A percentile compares a stretch with the other conserved stretches of the same genome.
These are phyloP conservation scores for Capsicum baccatum DNA, from an alignment of 257 asterid species.

Conservation along the genomic window DNA sequence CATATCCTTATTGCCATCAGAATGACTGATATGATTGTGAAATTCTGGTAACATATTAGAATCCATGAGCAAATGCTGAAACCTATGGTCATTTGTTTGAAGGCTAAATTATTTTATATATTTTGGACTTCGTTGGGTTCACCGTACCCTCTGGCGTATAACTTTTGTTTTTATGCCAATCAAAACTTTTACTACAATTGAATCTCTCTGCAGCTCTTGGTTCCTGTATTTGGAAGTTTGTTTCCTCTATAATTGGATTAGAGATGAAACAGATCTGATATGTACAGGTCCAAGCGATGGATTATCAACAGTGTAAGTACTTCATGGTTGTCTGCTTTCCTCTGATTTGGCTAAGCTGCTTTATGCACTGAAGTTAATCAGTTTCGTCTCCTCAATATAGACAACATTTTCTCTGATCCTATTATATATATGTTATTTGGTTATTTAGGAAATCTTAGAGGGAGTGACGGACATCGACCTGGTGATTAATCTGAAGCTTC, in stretches of 20 bases:
- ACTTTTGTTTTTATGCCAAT: not conserved
- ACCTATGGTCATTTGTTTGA: not conserved
- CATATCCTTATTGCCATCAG: slow-evolving; percentile 13
- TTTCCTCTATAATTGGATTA: slow-evolving; percentile 32
- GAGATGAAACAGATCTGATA: slow-evolving; percentile 34
- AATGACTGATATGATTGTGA: not conserved
- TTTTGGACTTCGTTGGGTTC: not conserved
- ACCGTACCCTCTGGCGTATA: not conserved
- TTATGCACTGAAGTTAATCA: not conserved
- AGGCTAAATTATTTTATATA: not conserved
- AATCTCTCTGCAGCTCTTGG: slow-evolving; percentile 17
- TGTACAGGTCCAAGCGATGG: slow-evolving; percentile 38
- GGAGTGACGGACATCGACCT: slow-evolving; percentile 84
- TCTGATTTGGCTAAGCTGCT: not conserved
- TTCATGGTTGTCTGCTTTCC: slow-evolving; percentile 22
- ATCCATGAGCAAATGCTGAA: slow-evolving; percentile 6
- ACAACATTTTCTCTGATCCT: not conserved
- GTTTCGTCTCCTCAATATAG: not conserved
- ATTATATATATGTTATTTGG: slow-evolving; percentile 24
- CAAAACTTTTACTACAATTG: not conserved
- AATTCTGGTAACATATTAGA: not conserved
- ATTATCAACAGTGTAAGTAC: slow-evolving; percentile 34
- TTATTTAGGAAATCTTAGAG: slow-evolving; percentile 81
- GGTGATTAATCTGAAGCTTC: slow-evolving; percentile 88
- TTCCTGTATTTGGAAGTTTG: slow-evolving; percentile 33